Conservation (phyloP, 768 basidiomycete genomes). For the Coprinopsis strossmayeri region DNA sequence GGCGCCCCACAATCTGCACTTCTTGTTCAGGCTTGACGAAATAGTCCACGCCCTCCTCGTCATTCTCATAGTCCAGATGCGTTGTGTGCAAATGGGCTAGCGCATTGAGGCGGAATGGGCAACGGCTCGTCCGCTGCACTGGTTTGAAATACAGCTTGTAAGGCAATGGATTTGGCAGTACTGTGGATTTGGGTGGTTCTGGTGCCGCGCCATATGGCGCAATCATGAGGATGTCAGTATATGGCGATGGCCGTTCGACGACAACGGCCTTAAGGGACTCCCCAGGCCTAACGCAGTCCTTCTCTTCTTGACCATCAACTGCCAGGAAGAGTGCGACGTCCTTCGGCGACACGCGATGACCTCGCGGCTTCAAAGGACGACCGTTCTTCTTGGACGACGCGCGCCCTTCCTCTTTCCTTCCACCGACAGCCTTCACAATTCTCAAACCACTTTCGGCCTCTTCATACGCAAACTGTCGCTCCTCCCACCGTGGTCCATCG, state of each 20-base stretch:
- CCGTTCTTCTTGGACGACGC: slow-evolving; percentile 9
- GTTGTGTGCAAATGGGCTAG: slow-evolving; percentile 22
- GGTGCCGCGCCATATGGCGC: slow-evolving; percentile 22
- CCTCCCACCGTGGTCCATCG: slow-evolving; percentile 19
- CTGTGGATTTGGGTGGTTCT: slow-evolving; percentile 18
- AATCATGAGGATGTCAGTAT: slow-evolving; percentile 32
- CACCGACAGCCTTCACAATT: neutral
- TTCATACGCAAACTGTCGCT: slow-evolving; percentile 9
- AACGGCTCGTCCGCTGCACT: slow-evolving; percentile 34
- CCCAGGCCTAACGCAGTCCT: neutral
- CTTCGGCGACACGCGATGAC: slow-evolving; percentile 34
- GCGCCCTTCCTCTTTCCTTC: slow-evolving; percentile 3
- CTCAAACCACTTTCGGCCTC: slow-evolving; percentile 8
- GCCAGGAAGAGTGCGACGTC: slow-evolving; percentile 39
- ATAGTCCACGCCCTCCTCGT: slow-evolving; percentile 12
- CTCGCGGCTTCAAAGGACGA: slow-evolving; percentile 24
- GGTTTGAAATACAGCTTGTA: slow-evolving; percentile 29
- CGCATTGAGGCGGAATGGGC: slow-evolving; percentile 33
- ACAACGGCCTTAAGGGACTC: neutral
- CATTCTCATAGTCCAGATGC: slow-evolving; percentile 14
- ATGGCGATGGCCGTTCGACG: slow-evolving; percentile 12
- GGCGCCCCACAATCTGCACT: slow-evolving; percentile 19
- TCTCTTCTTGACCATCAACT: slow-evolving; percentile 4
- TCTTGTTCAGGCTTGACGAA: neutral
- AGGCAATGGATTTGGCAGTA: slow-evolving; percentile 26